phyloP scores from a whole-genome alignment of 805 yeast genomes.

The Myxozyma melibiosi region DNA sequence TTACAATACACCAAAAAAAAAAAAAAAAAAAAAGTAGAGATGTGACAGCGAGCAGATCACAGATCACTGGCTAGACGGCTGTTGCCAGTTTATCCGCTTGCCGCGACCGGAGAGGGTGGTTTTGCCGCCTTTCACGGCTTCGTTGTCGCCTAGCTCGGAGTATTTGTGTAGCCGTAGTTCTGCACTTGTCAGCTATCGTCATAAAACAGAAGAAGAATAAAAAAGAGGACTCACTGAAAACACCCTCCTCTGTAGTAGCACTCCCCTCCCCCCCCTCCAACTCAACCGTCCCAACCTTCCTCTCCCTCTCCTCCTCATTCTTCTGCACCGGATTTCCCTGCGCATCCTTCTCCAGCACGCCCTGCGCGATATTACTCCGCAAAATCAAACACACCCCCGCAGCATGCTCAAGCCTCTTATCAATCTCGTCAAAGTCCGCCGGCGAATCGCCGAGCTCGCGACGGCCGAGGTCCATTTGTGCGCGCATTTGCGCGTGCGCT shows the following conservation, averaged over 20 bases:
- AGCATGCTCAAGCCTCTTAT: constrained; percentile 57
- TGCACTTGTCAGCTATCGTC: constrained; percentile 7
- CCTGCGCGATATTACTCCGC: constrained; percentile 83
- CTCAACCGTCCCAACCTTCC: constrained; percentile 58
- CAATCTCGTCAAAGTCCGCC: constrained; percentile 46
- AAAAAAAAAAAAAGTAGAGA: too few relatives aligned
- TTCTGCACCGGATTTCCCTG: background rate
- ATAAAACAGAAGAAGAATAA: background rate
- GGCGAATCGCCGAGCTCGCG: constrained; percentile 4
- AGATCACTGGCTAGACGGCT: constrained; percentile 7
- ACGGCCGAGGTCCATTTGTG: constrained; percentile 50
- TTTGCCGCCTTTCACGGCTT: constrained; percentile 55
- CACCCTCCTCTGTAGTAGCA: constrained; percentile 2
- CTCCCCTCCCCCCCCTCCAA: constrained; percentile 5
- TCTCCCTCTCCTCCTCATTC: constrained; percentile 49
- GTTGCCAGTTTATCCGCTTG: constrained; percentile 18
- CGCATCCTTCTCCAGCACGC: constrained; percentile 49
- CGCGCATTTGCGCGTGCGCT: constrained; percentile 61
- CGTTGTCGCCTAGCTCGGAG: constrained; percentile 91
- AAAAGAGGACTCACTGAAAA: constrained; percentile 27
- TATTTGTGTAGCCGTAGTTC: constrained; percentile 71
- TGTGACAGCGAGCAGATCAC: too few relatives aligned
- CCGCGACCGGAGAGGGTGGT: constrained; percentile 27
- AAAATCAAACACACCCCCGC: constrained; percentile 73
- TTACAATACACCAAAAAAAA: too few relatives aligned